These are phyloP conservation scores for Odontarrhena argentea DNA, from an alignment of 345 rosid species.

Conservation along the genomic window DNA sequence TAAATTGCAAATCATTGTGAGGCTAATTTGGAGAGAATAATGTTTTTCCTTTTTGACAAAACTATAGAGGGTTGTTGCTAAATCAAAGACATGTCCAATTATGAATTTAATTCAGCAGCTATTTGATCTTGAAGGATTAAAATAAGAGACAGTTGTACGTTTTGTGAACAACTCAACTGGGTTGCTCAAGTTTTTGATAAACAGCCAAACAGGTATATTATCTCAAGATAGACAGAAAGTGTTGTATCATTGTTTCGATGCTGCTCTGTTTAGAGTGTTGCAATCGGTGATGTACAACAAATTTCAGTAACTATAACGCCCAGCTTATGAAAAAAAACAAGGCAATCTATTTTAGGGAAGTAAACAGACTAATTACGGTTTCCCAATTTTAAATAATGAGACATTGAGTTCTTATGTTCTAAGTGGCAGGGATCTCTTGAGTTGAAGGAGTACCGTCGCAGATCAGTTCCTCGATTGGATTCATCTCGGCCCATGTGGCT, in stretches of 20 bases:
- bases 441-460: conserved; percentile 30
- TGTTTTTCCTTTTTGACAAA: conserved; percentile 17
- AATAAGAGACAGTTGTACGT: neutral
- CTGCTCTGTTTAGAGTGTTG: conserved; percentile 74
- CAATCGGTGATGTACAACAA: conserved; percentile 47
- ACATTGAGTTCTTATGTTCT: neutral
- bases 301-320: neutral
- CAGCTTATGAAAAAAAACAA: conserved; percentile 6
- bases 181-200: neutral
- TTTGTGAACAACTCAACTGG: neutral
- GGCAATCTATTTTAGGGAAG: neutral
- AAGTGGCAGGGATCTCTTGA: conserved; percentile 26
- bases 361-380: conserved; percentile 15
- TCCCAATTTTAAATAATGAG: neutral
- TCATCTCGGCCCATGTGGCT: conserved; percentile 71
- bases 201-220: conserved; percentile 1
- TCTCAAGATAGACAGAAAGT: neutral
- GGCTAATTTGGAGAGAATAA: conserved; percentile 15
- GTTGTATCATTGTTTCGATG: conserved; percentile 33
- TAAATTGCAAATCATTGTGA: conserved; percentile 32
- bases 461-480: conserved; percentile 61
- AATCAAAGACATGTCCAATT: neutral
- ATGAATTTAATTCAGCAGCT: no score
- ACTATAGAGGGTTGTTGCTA: conserved; percentile 13
- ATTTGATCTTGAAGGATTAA: neutral